Conservation (phyloP, 805 yeast genomes). For the Dipodascus albidus region DNA sequence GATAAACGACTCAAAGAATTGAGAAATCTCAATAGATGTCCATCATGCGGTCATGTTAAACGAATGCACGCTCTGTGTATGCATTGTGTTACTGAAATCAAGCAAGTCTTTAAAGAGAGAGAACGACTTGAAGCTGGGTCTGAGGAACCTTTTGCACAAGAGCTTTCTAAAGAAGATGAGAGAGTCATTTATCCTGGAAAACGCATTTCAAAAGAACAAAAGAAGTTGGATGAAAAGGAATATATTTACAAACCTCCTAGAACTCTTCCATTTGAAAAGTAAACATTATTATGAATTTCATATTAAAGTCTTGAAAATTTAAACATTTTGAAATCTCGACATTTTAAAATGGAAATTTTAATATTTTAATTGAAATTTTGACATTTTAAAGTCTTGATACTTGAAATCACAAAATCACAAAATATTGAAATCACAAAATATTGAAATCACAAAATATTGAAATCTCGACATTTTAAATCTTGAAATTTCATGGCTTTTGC, state of each 20-base stretch:
- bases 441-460: no score
- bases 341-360: no score
- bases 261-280: slow-evolving; percentile 36
- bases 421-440: no score
- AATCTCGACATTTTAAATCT: no score
- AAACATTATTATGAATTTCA: background rate
- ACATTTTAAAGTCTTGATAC: no score
- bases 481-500: no score
- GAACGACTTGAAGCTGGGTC: slow-evolving; percentile 12
- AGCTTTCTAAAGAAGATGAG: slow-evolving; percentile 46
- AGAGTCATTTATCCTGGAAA: slow-evolving; percentile 67
- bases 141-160: slow-evolving; percentile 16
- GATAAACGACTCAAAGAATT: slow-evolving; percentile 68
- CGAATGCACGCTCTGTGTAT: slow-evolving; percentile 85
- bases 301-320: background rate
- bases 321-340: no score
- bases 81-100: slow-evolving; percentile 81
- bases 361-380: no score
- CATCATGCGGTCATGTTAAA: slow-evolving; percentile 89
- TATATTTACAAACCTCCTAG: slow-evolving; percentile 45
- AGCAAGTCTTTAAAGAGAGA: slow-evolving; percentile 48
- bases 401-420: no score
- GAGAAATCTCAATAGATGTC: slow-evolving; percentile 76
- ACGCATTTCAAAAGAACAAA: slow-evolving; percentile 32
- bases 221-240: slow-evolving; percentile 39